These are phyloP conservation scores for Aspergillus sojae DNA, from an alignment of 2,329 filamentous ascomycete species.

Conservation along the genomic window DNA sequence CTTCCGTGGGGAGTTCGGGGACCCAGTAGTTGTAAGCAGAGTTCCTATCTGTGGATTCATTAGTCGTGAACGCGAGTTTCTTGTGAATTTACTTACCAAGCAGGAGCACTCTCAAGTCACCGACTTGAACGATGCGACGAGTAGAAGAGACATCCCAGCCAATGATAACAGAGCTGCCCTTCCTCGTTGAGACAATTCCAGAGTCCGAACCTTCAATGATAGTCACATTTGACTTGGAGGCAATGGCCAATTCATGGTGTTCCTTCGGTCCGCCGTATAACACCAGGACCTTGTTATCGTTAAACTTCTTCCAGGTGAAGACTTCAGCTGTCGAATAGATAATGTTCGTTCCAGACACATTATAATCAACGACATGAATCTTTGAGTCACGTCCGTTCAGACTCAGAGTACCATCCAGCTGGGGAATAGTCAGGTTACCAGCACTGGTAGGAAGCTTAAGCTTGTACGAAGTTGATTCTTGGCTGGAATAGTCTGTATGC, in stretches of 20 bases:
- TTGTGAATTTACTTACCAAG: conserved; percentile 41
- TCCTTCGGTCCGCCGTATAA: conserved; percentile 45
- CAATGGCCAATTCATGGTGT: conserved; percentile 46
- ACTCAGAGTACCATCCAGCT: conserved; percentile 41
- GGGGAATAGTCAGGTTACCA: conserved; percentile 44
- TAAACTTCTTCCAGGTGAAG: conserved; percentile 61
- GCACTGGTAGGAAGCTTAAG: conserved; percentile 57
- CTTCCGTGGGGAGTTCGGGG: conserved; percentile 37
- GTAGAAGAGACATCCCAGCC: conserved; percentile 60
- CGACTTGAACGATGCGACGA: conserved; percentile 43
- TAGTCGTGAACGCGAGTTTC: neutral
- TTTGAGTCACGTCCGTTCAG: conserved; percentile 49
- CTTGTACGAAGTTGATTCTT: conserved; percentile 61
- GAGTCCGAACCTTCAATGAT: conserved; percentile 38
- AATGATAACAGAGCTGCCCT: conserved; percentile 32
- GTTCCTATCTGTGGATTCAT: conserved; percentile 51
- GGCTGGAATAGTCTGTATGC: conserved; percentile 66
- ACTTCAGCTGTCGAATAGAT: conserved; percentile 49
- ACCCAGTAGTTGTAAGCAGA: conserved; percentile 51
- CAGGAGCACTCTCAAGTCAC: conserved; percentile 58
- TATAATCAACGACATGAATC: conserved; percentile 46
- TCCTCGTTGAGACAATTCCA: conserved; percentile 32
- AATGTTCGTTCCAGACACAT: conserved; percentile 42
- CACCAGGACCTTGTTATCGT: conserved; percentile 53
- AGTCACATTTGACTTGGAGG: conserved; percentile 27